Conservation (phyloP, 2,329 filamentous ascomycete genomes). For the Raffaelea albimanens region DNA sequence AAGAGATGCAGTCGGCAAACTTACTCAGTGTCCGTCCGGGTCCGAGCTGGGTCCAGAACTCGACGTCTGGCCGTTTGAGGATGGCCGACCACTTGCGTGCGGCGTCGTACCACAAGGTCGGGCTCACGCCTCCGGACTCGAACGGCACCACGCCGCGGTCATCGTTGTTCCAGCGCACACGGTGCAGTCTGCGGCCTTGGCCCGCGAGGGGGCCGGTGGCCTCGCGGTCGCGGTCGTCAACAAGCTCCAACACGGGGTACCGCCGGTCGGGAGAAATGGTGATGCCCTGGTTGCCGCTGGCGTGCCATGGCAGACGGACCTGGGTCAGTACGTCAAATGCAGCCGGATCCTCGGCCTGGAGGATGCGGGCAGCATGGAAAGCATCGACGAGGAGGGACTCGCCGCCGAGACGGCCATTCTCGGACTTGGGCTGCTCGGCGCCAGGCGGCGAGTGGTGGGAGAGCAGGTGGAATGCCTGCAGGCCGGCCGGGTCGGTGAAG, state of each 20-base stretch:
- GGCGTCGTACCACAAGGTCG: conserved; percentile 66
- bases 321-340: conserved; percentile 49
- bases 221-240: conserved; percentile 21
- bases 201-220: background rate
- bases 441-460: conserved; percentile 55
- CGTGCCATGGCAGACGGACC: conserved; percentile 62
- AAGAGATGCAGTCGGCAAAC: conserved; percentile 16
- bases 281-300: conserved; percentile 81
- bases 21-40: conserved; percentile 70
- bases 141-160: conserved; percentile 67
- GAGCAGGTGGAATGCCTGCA: conserved; percentile 88
- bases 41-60: conserved; percentile 72
- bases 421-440: background rate
- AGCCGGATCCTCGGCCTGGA: conserved; percentile 42
- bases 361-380: conserved; percentile 58
- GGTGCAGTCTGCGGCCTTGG: conserved; percentile 24
- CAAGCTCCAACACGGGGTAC: conserved; percentile 64
- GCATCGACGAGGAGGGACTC: conserved; percentile 78
- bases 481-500: conserved; percentile 81
- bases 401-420: conserved; percentile 47
- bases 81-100: conserved; percentile 66
- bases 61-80: conserved; percentile 51
- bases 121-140: conserved; percentile 26
- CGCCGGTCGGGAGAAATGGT: conserved; percentile 62
- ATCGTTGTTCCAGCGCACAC: conserved; percentile 88